These are phyloP conservation scores for Aspergillus pseudoterreus DNA, from an alignment of 2,329 filamentous ascomycete genomes.

Conservation along the genomic window DNA sequence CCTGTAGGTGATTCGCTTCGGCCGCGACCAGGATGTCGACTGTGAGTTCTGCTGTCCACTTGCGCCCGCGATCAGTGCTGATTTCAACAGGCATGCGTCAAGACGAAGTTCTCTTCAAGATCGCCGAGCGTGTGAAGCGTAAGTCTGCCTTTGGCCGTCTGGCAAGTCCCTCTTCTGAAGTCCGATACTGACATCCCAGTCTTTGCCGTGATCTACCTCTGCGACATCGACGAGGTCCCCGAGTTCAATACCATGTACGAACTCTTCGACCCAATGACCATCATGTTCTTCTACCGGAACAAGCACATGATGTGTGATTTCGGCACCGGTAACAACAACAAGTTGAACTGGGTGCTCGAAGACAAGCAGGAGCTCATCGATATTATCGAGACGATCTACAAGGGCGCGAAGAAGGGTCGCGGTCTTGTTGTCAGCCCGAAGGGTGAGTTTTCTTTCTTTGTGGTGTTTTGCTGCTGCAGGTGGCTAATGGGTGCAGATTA, in stretches of 20 bases:
- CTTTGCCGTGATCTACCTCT: constrained; percentile 71
- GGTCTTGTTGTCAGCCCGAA: constrained; percentile 97
- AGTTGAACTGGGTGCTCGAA: constrained; percentile 92
- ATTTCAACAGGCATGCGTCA: constrained; percentile 59
- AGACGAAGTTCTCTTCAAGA: constrained; percentile 92
- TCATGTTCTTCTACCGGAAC: constrained; percentile 68
- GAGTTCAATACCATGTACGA: constrained; percentile 98
- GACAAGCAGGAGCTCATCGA: constrained; percentile 99
- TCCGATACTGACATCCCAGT: constrained; percentile 16
- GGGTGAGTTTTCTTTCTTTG: constrained; percentile 45
- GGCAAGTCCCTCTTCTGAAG: too few relatives aligned
- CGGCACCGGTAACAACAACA: constrained; percentile 98
- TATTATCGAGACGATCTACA: constrained; percentile 96
- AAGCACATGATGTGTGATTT: constrained; percentile 95
- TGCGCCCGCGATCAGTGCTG: constrained; percentile 11
- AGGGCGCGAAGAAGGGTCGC: constrained; percentile 95
- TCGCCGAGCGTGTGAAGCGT: constrained; percentile 86
- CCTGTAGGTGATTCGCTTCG: constrained; percentile 79
- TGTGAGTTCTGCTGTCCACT: constrained; percentile 34
- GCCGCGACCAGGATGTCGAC: constrained; percentile 78
- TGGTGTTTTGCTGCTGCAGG: neutral
- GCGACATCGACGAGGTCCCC: constrained; percentile 84
- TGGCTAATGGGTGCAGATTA: constrained; percentile 44
- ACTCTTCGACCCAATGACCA: constrained; percentile 80
- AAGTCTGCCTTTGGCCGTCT: constrained; percentile 13